These are phyloP conservation scores for Clonostachys sp. DNA, from an alignment of 2,329 filamentous ascomycete genomes.

Conservation along the genomic window DNA sequence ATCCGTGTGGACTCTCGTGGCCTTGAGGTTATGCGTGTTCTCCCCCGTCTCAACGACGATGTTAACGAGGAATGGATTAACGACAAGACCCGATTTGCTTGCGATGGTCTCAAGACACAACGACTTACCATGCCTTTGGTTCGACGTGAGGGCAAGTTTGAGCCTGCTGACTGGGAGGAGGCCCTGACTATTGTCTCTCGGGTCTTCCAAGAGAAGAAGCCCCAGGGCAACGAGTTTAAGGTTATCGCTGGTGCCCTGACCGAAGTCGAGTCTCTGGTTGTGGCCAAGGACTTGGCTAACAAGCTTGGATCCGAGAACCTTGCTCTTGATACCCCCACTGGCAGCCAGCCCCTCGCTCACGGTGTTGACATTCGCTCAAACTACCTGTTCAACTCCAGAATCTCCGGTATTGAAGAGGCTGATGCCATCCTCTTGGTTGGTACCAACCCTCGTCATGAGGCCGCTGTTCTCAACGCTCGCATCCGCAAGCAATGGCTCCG, in stretches of 20 bases:
- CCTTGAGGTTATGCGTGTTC: slow-evolving; percentile 90
- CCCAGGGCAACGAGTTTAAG: slow-evolving; percentile 94
- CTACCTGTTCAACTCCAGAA: slow-evolving; percentile 95
- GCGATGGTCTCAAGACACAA: slow-evolving; percentile 94
- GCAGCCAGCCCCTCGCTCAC: slow-evolving; percentile 80
- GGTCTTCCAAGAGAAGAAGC: slow-evolving; percentile 73
- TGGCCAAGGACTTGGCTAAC: slow-evolving; percentile 96
- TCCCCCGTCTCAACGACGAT: slow-evolving; percentile 93
- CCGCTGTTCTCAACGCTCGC: slow-evolving; percentile 89
- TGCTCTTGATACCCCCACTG: slow-evolving; percentile 83
- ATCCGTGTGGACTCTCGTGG: slow-evolving; percentile 92
- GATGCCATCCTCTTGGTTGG: slow-evolving; percentile 89
- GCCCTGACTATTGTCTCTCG: slow-evolving; percentile 81
- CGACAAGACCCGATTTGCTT: slow-evolving; percentile 95
- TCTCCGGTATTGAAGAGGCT: slow-evolving; percentile 89
- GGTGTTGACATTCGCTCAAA: slow-evolving; percentile 91
- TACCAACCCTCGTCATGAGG: slow-evolving; percentile 93
- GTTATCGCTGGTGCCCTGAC: slow-evolving; percentile 85
- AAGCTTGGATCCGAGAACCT: slow-evolving; percentile 95
- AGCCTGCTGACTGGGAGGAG: slow-evolving; percentile 93
- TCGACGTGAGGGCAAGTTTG: slow-evolving; percentile 83
- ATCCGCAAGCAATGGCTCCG: slow-evolving; percentile 98
- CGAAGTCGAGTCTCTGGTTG: slow-evolving; percentile 90
- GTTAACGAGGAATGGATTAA: slow-evolving; percentile 99
- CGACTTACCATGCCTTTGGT: slow-evolving; percentile 89